A percentile compares a stretch with the other conserved stretches of the same genome.
These are phyloP conservation scores for Lophium mytilinum DNA, from an alignment of 495 filamentous ascomycete genomes.

Conservation along the genomic window DNA sequence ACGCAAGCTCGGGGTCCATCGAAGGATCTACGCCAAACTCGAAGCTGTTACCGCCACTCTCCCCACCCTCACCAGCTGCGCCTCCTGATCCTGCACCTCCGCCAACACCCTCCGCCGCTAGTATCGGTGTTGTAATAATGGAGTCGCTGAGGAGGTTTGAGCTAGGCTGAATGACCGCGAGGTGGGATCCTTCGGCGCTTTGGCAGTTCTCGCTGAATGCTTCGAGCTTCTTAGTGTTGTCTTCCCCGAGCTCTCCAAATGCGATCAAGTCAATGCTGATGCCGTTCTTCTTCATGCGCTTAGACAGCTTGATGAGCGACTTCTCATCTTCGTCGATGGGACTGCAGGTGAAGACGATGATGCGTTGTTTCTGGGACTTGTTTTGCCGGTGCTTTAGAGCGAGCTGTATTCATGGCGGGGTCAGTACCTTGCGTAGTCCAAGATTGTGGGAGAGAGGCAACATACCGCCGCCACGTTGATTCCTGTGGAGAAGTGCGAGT, in stretches of 20 bases:
- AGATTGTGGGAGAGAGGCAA: constrained; percentile 14
- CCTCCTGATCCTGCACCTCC: constrained; percentile 36
- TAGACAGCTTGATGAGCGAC: constrained; percentile 78
- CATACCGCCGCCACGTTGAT: constrained; percentile 90
- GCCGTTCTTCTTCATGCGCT: constrained; percentile 96
- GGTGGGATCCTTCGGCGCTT: constrained; percentile 77
- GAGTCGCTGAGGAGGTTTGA: constrained; percentile 86
- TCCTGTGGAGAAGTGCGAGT: constrained; percentile 76
- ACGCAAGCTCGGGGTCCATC: constrained; percentile 83
- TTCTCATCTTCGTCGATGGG: constrained; percentile 85
- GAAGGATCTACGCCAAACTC: constrained; percentile 74
- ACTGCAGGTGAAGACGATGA: constrained; percentile 92
- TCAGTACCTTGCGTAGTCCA: constrained; percentile 1
- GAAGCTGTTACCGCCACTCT: constrained; percentile 43
- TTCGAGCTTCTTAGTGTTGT: constrained; percentile 83
- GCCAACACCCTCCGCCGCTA: constrained; percentile 64
- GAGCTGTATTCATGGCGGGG: constrained; percentile 46
- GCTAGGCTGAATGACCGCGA: constrained; percentile 85
- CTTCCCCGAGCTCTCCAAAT: constrained; percentile 87
- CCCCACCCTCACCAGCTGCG: constrained; percentile 45
- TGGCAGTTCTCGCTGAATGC: constrained; percentile 90
- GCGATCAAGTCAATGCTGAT: constrained; percentile 87
- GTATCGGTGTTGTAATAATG: constrained; percentile 82
- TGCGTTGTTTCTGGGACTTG: constrained; percentile 87
- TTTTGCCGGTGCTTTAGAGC: constrained; percentile 98